Base-by-base conservation (phyloP, 1,139 yeast genomes). In the Blastobotrys capitulatus region DNA sequence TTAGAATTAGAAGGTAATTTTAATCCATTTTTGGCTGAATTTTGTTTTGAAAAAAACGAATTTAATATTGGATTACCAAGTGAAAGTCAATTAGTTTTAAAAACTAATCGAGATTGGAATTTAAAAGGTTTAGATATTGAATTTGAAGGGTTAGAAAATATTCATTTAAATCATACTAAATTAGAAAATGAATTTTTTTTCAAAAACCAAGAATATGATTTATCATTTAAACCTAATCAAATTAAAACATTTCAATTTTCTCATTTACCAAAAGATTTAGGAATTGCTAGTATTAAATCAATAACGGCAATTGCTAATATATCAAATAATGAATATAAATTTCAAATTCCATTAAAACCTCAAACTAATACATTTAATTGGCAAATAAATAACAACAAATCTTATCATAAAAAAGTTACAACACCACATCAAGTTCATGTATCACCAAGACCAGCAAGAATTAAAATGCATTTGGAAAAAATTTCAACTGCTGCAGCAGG, bases 381-480 rank as follows among this genome's bases (percentile, higher is more conserved):
- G 48, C 12, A 18, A 1, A 20, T 6, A 8, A 4, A 9, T 7
- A 29, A 29, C 2, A 12, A 13, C 3, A 16, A 22, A n/a, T 34
- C 31, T 2, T 4, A 35, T 5, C 43, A 31, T 32, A 32, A 29
- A 40, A 44, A 44, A 15, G 13, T 32, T 2, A 3, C 25, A 12
- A 12, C 16, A 13, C 47, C 29, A 16, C 44, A 39, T 20, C 22
- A 13, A 16, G 48, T 36, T 1, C 49, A 51, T n/a, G 53, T 62
- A 3, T 53, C 55, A 6, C 68, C 67, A 2, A 54, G 68, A 27
- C 67, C 67, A 1, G 60, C 68, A 2, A 54, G 56, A 19, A 49
- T 63, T 35, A 52, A 47, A 25, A 47, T 62, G 55, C n/a, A 54
- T 50, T 25, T 49, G 53, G 6, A 32, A 13, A 35, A 36, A 15